Conservation (phyloP, 192 early-diverging fungal species). For the Podila minutissima region DNA sequence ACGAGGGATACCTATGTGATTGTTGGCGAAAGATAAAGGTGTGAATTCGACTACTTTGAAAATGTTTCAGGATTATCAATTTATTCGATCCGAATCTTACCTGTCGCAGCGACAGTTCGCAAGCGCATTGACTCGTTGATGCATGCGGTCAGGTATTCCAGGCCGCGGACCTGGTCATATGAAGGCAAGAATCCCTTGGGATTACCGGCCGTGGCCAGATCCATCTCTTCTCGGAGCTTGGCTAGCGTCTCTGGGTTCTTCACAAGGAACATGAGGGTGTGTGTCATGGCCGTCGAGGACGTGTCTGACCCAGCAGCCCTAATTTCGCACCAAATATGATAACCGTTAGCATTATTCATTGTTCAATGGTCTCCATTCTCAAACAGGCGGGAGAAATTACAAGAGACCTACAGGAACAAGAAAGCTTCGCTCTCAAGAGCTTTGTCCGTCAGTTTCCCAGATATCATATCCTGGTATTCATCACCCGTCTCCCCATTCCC, state of each 20-base stretch:
- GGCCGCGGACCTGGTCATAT: conserved; percentile 53
- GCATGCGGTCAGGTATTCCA: conserved; percentile 58
- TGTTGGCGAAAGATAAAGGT: no score
- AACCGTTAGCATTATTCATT: neutral
- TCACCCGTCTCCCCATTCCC: conserved; percentile 34
- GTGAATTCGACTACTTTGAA: no score
- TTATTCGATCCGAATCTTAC: neutral
- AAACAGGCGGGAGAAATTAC: no score
- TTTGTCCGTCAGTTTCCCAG: conserved; percentile 44
- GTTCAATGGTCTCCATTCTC: neutral
- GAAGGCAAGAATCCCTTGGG: neutral
- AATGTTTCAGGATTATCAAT: neutral
- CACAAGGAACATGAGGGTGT: conserved; percentile 32
- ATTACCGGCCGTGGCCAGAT: conserved; percentile 15
- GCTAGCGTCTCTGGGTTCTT: conserved; percentile 30
- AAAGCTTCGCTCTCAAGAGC: conserved; percentile 49
- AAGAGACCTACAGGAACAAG: conserved; percentile 39
- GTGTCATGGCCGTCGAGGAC: conserved; percentile 14
- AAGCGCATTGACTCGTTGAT: conserved; percentile 62
- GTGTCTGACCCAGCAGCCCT: conserved; percentile 45
- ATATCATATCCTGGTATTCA: conserved; percentile 28
- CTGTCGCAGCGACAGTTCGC: conserved; percentile 43
- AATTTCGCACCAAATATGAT: neutral
- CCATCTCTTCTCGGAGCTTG: conserved; percentile 25
- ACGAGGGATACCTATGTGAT: conserved; percentile 41